phyloP scores from a whole-genome alignment of 2,329 filamentous ascomycete genomes.

The Hymenoscyphus scutula region DNA sequence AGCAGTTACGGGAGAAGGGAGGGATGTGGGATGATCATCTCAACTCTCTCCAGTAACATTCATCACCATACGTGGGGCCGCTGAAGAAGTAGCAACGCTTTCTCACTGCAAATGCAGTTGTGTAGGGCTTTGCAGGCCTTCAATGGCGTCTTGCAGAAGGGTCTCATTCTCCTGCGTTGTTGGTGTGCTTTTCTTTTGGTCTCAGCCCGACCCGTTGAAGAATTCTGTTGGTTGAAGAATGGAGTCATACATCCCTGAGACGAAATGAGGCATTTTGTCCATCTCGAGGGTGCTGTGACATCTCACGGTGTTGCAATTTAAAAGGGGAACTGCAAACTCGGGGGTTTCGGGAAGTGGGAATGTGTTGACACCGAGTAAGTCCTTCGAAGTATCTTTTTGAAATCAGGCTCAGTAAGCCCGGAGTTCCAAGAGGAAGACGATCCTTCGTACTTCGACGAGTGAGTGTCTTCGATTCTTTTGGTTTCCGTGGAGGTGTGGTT shows the following conservation, averaged over 20 bases:
- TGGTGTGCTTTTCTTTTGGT: neutral
- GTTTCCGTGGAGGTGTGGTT: neutral
- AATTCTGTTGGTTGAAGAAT: neutral
- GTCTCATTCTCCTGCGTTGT: neutral
- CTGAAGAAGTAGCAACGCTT: neutral
- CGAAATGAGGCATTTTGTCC: neutral
- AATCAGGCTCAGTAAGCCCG: neutral
- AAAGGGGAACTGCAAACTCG: neutral
- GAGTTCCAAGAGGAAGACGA: neutral
- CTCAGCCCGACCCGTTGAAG: neutral
- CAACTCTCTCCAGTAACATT: neutral
- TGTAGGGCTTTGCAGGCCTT: neutral
- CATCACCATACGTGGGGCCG: neutral
- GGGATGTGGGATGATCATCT: constrained; percentile 1
- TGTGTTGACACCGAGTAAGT: neutral
- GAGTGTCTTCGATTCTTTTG: neutral
- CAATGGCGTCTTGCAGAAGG: neutral
- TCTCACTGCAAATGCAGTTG: neutral
- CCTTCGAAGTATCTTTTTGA: neutral
- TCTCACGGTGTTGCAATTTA: neutral
- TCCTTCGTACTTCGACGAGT: constrained; percentile 1
- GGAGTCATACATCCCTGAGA: neutral
- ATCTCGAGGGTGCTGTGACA: neutral
- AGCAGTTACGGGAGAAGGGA: neutral
- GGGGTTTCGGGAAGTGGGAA: neutral